Evolutionary conservation across 2,329 filamentous ascomycete species (phyloP), one percentile per base, ranked within the genome.

Genomic region (Aspergillus oerlinghausenensis): DNA sequence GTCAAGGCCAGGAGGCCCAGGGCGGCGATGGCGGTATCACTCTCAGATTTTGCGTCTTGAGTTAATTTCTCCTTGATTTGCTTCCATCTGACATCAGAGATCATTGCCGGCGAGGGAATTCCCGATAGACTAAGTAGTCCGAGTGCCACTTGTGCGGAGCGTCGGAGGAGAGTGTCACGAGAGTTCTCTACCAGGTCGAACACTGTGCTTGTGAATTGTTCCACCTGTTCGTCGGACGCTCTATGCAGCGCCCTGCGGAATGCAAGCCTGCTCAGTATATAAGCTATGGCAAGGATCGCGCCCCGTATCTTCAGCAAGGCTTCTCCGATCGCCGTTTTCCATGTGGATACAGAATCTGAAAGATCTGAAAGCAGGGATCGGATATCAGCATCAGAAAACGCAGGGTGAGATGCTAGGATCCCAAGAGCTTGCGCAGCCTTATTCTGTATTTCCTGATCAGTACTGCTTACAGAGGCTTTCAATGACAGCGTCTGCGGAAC

Each of bases 21-120:
- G 2, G 90, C 85, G n/a, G 84, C 74, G 51, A 97, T 93, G 0
- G 93, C 89, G 55, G 83, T 86, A 66, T 95, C 92, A 55, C 90
- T 89, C 8, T 91, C 89, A 56, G 88, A 86, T 69, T 92, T 94
- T 9, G 90, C 88, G 58, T 88, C 84, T 0, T 81, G 77, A 5
- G 84, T 79, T 0, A 97, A 77, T 6, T 84, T 82, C 19, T 87
- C 80, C 25, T 87, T 79, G 14, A 92, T 76, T 1, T 79, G 71
- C 49, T 78, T 73, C 63, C 73, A 65, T 61, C 63, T 59, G 55
- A 63, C 56, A 19, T 67, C 65, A 17, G 65, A 60, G 23, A 73
- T 56, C n/a, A 63, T 63, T 38, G 68, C 55, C 56, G 71, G 61
- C 56, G 70, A 62, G 56, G 88, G 68, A 9, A 84, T 77, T 2